Evolutionary conservation across 352 stramenopile genomes (phyloP), one percentile per base, ranked within the genome.

Genomic region (Phytophthora capsici): DNA sequence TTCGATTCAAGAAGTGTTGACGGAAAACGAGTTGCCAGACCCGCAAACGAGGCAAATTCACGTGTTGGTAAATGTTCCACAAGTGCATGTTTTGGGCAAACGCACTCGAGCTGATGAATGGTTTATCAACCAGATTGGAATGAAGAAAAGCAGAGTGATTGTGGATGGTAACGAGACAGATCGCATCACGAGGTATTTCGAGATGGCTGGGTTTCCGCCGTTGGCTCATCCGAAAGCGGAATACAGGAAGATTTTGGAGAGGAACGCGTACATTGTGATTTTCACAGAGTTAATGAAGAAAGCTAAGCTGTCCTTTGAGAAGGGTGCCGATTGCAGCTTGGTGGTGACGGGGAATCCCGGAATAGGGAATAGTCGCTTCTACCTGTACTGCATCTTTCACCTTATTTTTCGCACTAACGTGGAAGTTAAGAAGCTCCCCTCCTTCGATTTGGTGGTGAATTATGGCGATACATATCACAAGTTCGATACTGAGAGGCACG

Each of bases 281-380:
- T 38, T 38, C 14, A 12, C 9, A 0, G 32, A 38, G 32, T 38
- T 17, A 10, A 38, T 38, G 32, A 38, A 12, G 0, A 10, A 46
- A 19, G 17, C 26, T 9, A 23, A 28, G 50, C 26, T 6, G 16
- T 36, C 25, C n/a, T n/a, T 19, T 13, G 34, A 28, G 14, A 25
- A 46, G 8, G 17, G n/a, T n/a, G n/a, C n/a, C n/a, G n/a, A 23
- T 25, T 7, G 25, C 19, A 57, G 62, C 19, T 1, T 66, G 40
- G 12, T 58, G 20, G 52, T 73, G 37, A 69, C 58, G 25, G 66
- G 66, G 13, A 62, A 73, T 57, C 66, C 60, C 30, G 66, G 66
- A 5, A 67, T 28, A 6, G 59, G 60, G 3, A 75, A 64, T 20
- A 75, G 61, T 60, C 50, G 53, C 6, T 71, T n/a, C n/a, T n/a